These are phyloP conservation scores for Ascochyta koolunga DNA, from an alignment of 2,329 filamentous ascomycete genomes.

Conservation along the genomic window DNA sequence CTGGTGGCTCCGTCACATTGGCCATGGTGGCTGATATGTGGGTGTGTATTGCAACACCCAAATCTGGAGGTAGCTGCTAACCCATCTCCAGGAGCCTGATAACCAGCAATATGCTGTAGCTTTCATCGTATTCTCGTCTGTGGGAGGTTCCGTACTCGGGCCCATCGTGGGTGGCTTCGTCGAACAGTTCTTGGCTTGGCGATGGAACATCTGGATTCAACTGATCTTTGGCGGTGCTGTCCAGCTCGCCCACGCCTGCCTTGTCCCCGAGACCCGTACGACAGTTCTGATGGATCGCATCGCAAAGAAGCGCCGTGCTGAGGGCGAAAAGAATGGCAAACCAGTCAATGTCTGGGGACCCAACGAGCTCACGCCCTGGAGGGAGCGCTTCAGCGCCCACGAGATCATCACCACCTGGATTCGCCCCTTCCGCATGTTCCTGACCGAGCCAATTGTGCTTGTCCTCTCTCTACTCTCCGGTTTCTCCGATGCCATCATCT, in stretches of 20 bases:
- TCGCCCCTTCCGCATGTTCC: slow-evolving; percentile 73
- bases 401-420: slow-evolving; percentile 59
- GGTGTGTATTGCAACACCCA: slow-evolving; percentile 8
- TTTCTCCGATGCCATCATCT: slow-evolving; percentile 78
- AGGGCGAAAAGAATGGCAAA: slow-evolving; percentile 64
- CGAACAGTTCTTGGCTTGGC: slow-evolving; percentile 72
- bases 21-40: slow-evolving; percentile 71
- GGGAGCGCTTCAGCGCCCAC: slow-evolving; percentile 45
- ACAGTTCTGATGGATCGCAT: slow-evolving; percentile 80
- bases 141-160: slow-evolving; percentile 76
- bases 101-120: slow-evolving; percentile 26
- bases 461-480: slow-evolving; percentile 73
- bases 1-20: slow-evolving; percentile 68
- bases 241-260: slow-evolving; percentile 69
- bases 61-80: not conserved
- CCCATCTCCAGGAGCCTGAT: not conserved
- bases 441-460: slow-evolving; percentile 77
- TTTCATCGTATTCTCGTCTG: slow-evolving; percentile 75
- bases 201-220: slow-evolving; percentile 85
- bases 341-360: slow-evolving; percentile 72
- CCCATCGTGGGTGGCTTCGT: slow-evolving; percentile 81
- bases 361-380: slow-evolving; percentile 64
- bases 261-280: slow-evolving; percentile 78
- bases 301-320: slow-evolving; percentile 73
- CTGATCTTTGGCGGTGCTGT: slow-evolving; percentile 77